A percentile compares a stretch with the other conserved stretches of the same genome.
phyloP scores from a whole-genome alignment of 176 grass and related monocot species.

The Carex cristatella region DNA sequence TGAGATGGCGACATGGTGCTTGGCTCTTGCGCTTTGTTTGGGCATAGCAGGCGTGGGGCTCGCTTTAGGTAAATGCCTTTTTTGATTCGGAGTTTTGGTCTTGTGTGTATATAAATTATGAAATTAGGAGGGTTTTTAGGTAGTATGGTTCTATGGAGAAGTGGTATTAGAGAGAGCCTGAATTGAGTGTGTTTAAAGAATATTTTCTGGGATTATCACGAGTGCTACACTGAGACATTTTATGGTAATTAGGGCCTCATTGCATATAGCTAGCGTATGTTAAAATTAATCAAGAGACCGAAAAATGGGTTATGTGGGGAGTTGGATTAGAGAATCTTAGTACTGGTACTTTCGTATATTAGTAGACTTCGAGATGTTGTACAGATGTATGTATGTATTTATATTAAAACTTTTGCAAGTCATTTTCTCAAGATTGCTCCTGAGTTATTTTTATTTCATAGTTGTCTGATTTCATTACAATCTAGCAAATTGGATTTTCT shows the following conservation, averaged over 20 bases:
- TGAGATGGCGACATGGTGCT: slow-evolving; percentile 52
- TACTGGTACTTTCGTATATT: neutral
- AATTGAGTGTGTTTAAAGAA: neutral
- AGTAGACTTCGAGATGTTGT: neutral
- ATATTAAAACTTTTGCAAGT: neutral
- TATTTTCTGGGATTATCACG: neutral
- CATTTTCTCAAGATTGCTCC: neutral
- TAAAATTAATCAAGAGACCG: neutral
- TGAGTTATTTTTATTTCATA: neutral
- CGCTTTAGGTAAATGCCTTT: slow-evolving; percentile 49
- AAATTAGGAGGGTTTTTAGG: slow-evolving; percentile 2
- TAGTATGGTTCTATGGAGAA: neutral
- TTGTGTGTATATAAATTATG: slow-evolving; percentile 20
- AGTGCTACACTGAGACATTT: neutral
- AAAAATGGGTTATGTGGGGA: neutral
- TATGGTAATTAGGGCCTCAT: neutral
- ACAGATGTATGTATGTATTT: neutral
- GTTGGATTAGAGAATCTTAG: neutral
- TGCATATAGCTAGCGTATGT: neutral
- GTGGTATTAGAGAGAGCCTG: neutral
- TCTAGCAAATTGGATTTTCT: neutral
- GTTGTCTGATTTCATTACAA: neutral
- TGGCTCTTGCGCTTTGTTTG: slow-evolving; percentile 70
- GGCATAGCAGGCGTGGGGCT: slow-evolving; percentile 72
- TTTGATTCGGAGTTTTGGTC: slow-evolving; percentile 30